phyloP scores from a whole-genome alignment of 345 rosid genomes.

The Moricandia arvensis region DNA sequence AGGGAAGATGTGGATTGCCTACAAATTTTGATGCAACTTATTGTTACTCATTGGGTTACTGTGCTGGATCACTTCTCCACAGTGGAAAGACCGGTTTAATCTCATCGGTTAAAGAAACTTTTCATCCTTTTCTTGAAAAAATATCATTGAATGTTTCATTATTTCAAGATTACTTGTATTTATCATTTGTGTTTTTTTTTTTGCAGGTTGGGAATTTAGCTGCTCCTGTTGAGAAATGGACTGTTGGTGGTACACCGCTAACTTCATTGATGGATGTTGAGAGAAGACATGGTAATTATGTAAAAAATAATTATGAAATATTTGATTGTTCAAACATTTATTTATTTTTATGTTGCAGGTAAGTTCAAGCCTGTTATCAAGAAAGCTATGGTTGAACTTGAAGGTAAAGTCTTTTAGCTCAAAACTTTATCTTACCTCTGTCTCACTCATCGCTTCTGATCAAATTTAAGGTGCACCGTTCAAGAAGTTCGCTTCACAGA shows the following conservation, averaged over 20 bases:
- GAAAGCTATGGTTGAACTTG: slow-evolving; percentile 99
- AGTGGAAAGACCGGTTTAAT: slow-evolving; percentile 84
- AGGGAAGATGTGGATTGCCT: slow-evolving; percentile 97
- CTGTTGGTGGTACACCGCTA: slow-evolving; percentile 85
- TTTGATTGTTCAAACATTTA: background rate
- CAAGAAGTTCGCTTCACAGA: slow-evolving; percentile 64
- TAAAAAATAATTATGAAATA: no score
- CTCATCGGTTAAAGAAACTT: slow-evolving; percentile 58
- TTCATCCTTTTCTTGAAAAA: slow-evolving; percentile 8
- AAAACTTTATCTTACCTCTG: background rate
- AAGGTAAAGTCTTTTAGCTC: slow-evolving; percentile 48
- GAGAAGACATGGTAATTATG: slow-evolving; percentile 87
- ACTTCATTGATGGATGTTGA: slow-evolving; percentile 97
- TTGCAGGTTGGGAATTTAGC: slow-evolving; percentile 84
- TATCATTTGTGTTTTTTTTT: background rate
- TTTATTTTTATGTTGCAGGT: slow-evolving; percentile 43
- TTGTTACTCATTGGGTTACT: slow-evolving; percentile 91
- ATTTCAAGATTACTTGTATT: slow-evolving; percentile 2
- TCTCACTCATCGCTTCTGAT: background rate
- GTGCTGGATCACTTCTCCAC: slow-evolving; percentile 87
- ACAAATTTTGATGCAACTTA: slow-evolving; percentile 90
- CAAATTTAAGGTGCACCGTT: slow-evolving; percentile 74
- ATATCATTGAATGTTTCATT: background rate
- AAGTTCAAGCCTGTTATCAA: slow-evolving; percentile 95
- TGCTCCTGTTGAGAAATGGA: slow-evolving; percentile 92